These are phyloP conservation scores for Bathelium albidoporum DNA, from an alignment of 495 filamentous ascomycete genomes.

Conservation along the genomic window DNA sequence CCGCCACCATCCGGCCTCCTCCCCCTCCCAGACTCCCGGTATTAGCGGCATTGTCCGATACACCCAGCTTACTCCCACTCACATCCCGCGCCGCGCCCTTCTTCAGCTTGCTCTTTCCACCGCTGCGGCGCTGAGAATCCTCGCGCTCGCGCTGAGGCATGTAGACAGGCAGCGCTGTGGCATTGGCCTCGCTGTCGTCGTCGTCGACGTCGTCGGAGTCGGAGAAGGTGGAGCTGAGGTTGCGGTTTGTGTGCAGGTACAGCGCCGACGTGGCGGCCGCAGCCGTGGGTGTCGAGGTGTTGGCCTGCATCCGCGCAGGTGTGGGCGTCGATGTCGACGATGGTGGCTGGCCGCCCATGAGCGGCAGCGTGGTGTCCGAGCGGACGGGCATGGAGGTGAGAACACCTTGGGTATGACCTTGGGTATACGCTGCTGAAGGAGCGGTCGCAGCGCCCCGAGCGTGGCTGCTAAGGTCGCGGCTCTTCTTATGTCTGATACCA, in stretches of 20 bases:
- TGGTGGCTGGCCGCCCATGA: neutral
- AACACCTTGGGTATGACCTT: neutral
- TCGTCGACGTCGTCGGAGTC: neutral
- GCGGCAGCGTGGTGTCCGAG: neutral
- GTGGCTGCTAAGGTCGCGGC: neutral
- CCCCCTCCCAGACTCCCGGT: slow-evolving; percentile 29
- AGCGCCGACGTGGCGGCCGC: neutral
- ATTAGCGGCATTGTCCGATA: slow-evolving; percentile 11
- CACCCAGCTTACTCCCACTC: neutral
- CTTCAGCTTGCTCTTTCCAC: neutral
- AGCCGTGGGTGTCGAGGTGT: neutral
- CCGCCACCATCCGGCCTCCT: slow-evolving; percentile 22
- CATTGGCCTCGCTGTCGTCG: neutral
- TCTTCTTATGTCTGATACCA: neutral
- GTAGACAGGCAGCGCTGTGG: neutral
- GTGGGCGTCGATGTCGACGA: neutral
- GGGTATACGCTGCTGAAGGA: neutral
- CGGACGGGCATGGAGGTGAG: neutral
- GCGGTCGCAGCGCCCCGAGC: no score
- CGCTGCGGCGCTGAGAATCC: neutral
- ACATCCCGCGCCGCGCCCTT: neutral
- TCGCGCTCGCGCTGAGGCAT: neutral
- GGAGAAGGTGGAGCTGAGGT: neutral
- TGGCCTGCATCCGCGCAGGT: neutral
- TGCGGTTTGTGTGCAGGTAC: neutral